phyloP scores from a whole-genome alignment of 305 asterid genomes.

The Fraxinus latifolia region DNA sequence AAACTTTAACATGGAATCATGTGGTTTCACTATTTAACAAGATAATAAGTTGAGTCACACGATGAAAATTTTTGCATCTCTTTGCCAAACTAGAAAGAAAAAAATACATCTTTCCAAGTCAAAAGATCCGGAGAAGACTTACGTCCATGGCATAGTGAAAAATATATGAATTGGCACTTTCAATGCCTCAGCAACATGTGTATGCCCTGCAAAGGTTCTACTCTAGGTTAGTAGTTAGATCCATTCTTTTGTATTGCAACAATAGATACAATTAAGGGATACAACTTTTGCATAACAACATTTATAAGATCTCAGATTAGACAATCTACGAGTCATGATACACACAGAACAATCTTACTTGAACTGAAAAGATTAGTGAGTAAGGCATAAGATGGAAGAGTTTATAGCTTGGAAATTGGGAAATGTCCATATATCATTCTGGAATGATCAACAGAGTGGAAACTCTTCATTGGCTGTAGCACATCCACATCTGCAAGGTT shows the following conservation, averaged over 20 bases:
- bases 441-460: neutral
- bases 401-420: neutral
- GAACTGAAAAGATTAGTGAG: neutral
- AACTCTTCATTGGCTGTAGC: neutral
- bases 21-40: constrained; percentile 8
- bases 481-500: neutral
- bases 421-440: neutral
- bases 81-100: constrained; percentile 23
- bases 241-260: neutral
- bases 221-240: constrained; percentile 24
- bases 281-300: neutral
- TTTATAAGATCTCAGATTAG: neutral
- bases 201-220: constrained; percentile 53
- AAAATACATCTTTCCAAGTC: constrained; percentile 15
- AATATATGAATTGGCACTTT: constrained; percentile 71
- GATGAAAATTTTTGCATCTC: neutral
- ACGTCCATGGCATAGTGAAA: constrained; percentile 95
- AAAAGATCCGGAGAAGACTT: constrained; percentile 35
- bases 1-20: neutral
- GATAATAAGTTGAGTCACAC: constrained; percentile 4
- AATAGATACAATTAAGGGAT: neutral
- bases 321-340: neutral
- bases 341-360: neutral
- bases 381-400: neutral
- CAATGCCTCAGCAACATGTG: constrained; percentile 79